Conservation (phyloP, 192 early-diverging fungal species). For the Rhizophagus clarus region DNA sequence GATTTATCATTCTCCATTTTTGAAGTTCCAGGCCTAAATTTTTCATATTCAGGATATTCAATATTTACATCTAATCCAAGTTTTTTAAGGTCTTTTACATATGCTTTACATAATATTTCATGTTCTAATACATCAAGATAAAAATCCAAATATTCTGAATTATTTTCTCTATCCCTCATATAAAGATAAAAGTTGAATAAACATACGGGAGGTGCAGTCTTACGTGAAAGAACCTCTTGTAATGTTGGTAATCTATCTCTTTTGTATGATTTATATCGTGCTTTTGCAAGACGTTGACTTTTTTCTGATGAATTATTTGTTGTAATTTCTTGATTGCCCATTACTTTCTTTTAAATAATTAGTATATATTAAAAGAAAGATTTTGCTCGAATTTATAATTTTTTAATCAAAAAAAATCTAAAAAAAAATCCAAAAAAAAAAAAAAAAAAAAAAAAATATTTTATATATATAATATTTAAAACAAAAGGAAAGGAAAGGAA, state of each 20-base stretch:
- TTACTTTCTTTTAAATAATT: neutral
- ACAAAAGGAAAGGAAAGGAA: no score
- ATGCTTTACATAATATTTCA: conserved; percentile 67
- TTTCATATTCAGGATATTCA: conserved; percentile 31
- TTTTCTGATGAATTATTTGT: conserved; percentile 17
- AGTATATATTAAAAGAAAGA: no score
- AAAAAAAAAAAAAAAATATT: no score
- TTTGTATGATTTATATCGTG: conserved; percentile 9
- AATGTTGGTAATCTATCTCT: conserved; percentile 57
- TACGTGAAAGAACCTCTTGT: conserved; percentile 67
- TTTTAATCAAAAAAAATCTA: no score
- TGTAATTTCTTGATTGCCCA: neutral
- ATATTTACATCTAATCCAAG: conserved; percentile 30
- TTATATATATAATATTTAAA: no score
- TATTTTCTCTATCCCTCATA: conserved; percentile 65
- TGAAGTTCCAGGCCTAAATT: neutral
- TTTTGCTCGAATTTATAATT: no score
- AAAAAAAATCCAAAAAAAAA: no score
- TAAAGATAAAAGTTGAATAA: conserved; percentile 79
- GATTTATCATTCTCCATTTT: neutral
- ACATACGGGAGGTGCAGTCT: conserved; percentile 70
- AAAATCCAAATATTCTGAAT: conserved; percentile 75
- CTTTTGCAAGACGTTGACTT: conserved; percentile 24
- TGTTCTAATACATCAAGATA: conserved; percentile 74
- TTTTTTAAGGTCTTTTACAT: conserved; percentile 45